Conservation (phyloP, 2,329 filamentous ascomycete species). For the Lasiodiplodia gonubiensis region DNA sequence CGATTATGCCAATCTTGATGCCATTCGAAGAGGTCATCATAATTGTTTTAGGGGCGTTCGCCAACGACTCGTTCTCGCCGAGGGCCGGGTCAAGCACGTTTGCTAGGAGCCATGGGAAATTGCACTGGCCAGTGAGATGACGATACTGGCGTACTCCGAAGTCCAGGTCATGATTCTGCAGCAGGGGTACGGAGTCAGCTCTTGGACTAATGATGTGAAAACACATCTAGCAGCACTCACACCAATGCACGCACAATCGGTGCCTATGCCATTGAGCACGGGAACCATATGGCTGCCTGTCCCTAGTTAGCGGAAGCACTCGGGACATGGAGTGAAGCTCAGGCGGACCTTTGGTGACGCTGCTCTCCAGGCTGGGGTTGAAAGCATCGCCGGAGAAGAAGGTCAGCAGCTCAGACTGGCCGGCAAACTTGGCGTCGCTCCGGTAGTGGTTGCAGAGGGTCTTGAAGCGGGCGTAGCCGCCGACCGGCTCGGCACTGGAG, state of each 20-base stretch:
- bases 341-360: conserved; percentile 77
- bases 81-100: conserved; percentile 86
- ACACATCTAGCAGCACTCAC: conserved; percentile 56
- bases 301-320: background rate
- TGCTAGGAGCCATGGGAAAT: conserved; percentile 87
- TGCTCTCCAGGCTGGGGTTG: conserved; percentile 87
- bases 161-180: conserved; percentile 86
- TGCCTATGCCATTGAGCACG: conserved; percentile 77
- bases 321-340: background rate
- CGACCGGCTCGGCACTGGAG: conserved; percentile 78
- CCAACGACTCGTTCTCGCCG: conserved; percentile 75
- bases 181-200: background rate
- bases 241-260: conserved; percentile 80
- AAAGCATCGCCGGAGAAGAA: conserved; percentile 93
- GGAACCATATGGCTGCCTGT: conserved; percentile 83
- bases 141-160: conserved; percentile 85
- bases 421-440: conserved; percentile 63
- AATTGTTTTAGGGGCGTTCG: conserved; percentile 73
- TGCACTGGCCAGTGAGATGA: conserved; percentile 73
- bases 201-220: background rate
- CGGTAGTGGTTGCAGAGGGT: conserved; percentile 78
- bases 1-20: conserved; percentile 83
- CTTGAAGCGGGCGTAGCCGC: conserved; percentile 81
- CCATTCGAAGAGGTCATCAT: conserved; percentile 83
- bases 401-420: conserved; percentile 71